These are phyloP conservation scores for Podaxis mareebaensis DNA, from an alignment of 768 basidiomycete species.

Conservation along the genomic window DNA sequence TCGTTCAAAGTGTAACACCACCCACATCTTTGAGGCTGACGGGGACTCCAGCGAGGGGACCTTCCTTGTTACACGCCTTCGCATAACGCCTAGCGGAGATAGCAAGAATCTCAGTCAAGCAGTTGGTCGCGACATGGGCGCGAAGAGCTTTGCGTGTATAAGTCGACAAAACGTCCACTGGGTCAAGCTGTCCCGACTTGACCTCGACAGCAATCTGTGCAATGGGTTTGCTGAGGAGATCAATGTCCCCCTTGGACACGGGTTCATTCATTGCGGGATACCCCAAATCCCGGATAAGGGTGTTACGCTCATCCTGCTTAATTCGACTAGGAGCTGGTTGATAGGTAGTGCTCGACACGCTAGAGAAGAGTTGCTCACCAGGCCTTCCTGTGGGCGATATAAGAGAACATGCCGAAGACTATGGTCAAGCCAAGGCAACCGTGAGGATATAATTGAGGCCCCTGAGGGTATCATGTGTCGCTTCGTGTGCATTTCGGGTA, in stretches of 20 bases:
- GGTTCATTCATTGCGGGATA: conserved; percentile 27
- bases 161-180: conserved; percentile 37
- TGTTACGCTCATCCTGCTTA: conserved; percentile 38
- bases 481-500: no score
- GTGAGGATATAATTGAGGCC: background rate
- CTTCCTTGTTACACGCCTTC: conserved; percentile 32
- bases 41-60: conserved; percentile 59
- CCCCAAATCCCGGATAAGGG: conserved; percentile 28
- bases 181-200: conserved; percentile 29
- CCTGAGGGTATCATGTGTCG: background rate
- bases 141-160: conserved; percentile 51
- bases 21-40: conserved; percentile 57
- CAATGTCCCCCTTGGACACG: conserved; percentile 27
- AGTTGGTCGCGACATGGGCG: conserved; percentile 56
- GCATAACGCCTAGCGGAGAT: conserved; percentile 36
- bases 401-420: conserved; percentile 30
- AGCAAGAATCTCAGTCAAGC: conserved; percentile 62
- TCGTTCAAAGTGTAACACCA: conserved; percentile 18
- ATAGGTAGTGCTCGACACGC: background rate
- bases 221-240: conserved; percentile 32
- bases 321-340: conserved; percentile 22
- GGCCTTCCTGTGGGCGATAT: conserved; percentile 33
- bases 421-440: background rate
- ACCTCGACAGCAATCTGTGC: conserved; percentile 31
- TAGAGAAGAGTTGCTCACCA: conserved; percentile 29